A percentile compares a stretch with the other conserved stretches of the same genome.
These are phyloP conservation scores for Akebia trifoliata DNA, from an alignment of 164 flowering plant species.

Conservation along the genomic window DNA sequence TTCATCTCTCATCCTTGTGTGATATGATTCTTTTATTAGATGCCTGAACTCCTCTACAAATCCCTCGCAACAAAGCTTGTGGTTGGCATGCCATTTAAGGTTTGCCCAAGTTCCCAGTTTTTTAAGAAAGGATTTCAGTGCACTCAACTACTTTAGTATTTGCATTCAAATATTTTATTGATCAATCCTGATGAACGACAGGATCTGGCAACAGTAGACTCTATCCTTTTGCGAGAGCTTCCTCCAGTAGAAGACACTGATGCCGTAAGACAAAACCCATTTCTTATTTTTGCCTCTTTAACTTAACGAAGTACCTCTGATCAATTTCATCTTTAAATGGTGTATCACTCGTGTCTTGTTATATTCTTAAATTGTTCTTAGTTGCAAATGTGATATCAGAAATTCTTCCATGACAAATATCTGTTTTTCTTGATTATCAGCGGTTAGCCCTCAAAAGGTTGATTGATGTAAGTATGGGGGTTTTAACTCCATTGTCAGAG, in stretches of 20 bases:
- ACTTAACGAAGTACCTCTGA: background rate
- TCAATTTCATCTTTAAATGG: background rate
- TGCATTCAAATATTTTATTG: constrained; percentile 1
- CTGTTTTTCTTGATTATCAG: constrained; percentile 35
- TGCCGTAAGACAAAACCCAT: constrained; percentile 45
- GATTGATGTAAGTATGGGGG: constrained; percentile 92
- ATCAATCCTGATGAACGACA: constrained; percentile 17
- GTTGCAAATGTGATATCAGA: background rate
- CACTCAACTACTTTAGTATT: background rate
- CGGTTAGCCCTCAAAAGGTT: constrained; percentile 90
- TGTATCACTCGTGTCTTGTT: background rate
- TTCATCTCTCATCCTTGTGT: constrained; percentile 3
- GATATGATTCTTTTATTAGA: constrained; percentile 34
- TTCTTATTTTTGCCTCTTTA: constrained; percentile 1
- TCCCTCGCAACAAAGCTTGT: constrained; percentile 90
- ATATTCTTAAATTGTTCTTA: background rate
- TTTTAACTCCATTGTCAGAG: constrained; percentile 85
- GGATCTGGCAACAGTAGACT: constrained; percentile 97
- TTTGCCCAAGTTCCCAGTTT: constrained; percentile 12
- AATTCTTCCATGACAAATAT: constrained; percentile 15
- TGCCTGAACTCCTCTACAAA: constrained; percentile 79
- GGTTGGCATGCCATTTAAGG: constrained; percentile 99
- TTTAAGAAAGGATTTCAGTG: background rate
- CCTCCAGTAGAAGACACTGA: constrained; percentile 73
- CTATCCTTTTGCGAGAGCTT: constrained; percentile 80